phyloP scores from a whole-genome alignment of 176 grass and related monocot species.

The Alopecurus myosuroides region DNA sequence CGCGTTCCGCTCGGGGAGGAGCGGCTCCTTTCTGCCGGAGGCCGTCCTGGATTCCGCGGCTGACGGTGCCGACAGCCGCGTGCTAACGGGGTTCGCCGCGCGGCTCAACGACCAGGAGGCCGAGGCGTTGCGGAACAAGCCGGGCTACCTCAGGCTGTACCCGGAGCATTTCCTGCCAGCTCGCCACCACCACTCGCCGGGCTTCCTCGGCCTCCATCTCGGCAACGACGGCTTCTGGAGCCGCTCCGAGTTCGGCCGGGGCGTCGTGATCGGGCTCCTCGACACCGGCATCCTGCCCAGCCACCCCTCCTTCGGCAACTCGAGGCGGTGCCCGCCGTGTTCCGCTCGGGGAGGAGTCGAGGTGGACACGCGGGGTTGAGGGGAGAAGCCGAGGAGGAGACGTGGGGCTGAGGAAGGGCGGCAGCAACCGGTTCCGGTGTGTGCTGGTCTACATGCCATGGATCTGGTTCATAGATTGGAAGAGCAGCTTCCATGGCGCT shows the following conservation, averaged over 20 bases:
- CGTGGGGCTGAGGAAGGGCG: too few species aligned
- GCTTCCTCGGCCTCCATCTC: slow-evolving; percentile 48
- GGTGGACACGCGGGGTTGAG: too few species aligned
- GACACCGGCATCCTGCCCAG: slow-evolving; percentile 60
- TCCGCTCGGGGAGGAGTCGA: too few species aligned
- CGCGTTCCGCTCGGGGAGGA: too few species aligned
- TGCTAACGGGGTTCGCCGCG: slow-evolving; percentile 53
- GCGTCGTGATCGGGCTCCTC: slow-evolving; percentile 55
- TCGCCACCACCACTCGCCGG: slow-evolving; percentile 65
- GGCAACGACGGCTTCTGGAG: slow-evolving; percentile 50
- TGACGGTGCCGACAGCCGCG: neutral
- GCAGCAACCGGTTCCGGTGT: too few species aligned
- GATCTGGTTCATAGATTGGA: too few species aligned
- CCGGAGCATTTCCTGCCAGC: slow-evolving; percentile 40
- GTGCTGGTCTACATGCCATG: too few species aligned
- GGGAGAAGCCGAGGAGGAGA: too few species aligned
- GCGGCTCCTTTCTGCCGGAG: slow-evolving; percentile 42
- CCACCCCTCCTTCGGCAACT: slow-evolving; percentile 66
- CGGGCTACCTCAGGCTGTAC: slow-evolving; percentile 40
- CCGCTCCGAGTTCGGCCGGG: slow-evolving; percentile 41
- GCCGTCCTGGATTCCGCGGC: neutral
- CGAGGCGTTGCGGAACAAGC: neutral
- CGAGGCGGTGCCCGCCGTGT: too few species aligned
- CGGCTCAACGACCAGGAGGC: slow-evolving; percentile 48
- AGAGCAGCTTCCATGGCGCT: too few species aligned